Percentiles rank a stretch among this genome's conserved stretches.
phyloP scores from a whole-genome alignment of 768 basidiomycete genomes.

The Lanmaoa pseudosensibilis region DNA sequence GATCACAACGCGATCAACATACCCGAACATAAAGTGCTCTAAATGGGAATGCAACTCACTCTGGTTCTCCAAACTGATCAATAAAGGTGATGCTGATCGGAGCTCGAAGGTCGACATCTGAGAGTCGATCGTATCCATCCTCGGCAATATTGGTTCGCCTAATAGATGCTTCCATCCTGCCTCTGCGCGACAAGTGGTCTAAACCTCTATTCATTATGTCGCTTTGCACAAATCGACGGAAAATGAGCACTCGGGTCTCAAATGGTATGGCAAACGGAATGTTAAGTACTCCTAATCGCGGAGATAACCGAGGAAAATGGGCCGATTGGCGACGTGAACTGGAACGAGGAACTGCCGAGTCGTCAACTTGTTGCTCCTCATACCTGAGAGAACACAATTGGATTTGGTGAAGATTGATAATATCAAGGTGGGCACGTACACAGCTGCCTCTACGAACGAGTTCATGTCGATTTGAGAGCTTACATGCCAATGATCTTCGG shows the following conservation, averaged over 20 bases:
- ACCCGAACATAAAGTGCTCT: background rate
- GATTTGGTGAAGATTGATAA: background rate
- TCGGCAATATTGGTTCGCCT: constrained; percentile 79
- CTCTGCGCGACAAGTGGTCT: constrained; percentile 16
- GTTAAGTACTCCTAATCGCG: constrained; percentile 86
- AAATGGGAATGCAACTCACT: constrained; percentile 50
- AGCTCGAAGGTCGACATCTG: constrained; percentile 76
- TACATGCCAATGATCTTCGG: constrained; percentile 82
- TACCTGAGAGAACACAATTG: constrained; percentile 38
- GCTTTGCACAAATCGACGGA: constrained; percentile 76
- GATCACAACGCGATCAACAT: constrained; percentile 1
- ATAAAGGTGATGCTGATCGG: constrained; percentile 88
- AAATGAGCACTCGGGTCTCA: constrained; percentile 85
- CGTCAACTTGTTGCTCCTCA: constrained; percentile 61
- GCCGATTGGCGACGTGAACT: constrained; percentile 71
- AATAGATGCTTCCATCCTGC: constrained; percentile 30
- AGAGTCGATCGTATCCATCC: constrained; percentile 87
- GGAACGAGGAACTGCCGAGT: constrained; percentile 22
- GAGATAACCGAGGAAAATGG: constrained; percentile 54
- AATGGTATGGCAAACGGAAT: constrained; percentile 96
- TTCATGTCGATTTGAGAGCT: constrained; percentile 56
- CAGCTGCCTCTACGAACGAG: constrained; percentile 84
- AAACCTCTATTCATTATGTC: constrained; percentile 42
- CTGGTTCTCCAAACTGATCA: constrained; percentile 82
- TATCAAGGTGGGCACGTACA: constrained; percentile 46